A percentile compares a stretch with the other conserved stretches of the same genome.
Evolutionary conservation across 495 filamentous ascomycete genomes (phyloP).

Genomic region (Aspergillus ostianus): DNA sequence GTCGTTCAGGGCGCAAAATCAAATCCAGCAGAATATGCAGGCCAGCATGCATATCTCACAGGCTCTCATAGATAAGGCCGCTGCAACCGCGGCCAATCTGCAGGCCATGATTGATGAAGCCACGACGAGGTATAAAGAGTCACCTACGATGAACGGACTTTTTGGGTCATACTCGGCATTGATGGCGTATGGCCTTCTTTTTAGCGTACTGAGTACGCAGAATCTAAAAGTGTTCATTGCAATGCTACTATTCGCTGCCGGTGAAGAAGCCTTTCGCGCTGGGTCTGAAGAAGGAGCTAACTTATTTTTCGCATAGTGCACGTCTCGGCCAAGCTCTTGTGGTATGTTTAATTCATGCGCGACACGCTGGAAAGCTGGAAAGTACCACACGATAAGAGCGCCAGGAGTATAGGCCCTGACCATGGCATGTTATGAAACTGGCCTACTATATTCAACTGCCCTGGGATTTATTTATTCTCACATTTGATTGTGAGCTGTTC

Average conservation of each 20-base stretch:
- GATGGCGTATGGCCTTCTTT: conserved; percentile 24
- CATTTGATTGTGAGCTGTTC: too few relatives aligned
- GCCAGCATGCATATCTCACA: conserved; percentile 35
- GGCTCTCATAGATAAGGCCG: conserved; percentile 38
- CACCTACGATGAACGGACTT: conserved; percentile 22
- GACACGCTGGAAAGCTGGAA: too few relatives aligned
- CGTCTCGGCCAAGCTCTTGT: background rate
- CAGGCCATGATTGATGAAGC: conserved; percentile 42
- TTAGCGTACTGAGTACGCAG: conserved; percentile 25
- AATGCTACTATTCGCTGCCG: conserved; percentile 22
- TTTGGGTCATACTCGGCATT: conserved; percentile 25
- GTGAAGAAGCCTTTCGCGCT: conserved; percentile 9
- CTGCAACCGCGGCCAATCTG: conserved; percentile 38
- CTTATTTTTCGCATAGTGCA: background rate
- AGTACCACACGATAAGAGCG: too few relatives aligned
- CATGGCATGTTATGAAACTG: too few relatives aligned
- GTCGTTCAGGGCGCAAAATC: conserved; percentile 30
- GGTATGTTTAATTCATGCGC: background rate
- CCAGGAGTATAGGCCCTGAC: too few relatives aligned
- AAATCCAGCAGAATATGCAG: conserved; percentile 34
- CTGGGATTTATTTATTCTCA: too few relatives aligned
- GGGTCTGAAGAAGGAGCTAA: background rate
- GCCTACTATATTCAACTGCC: too few relatives aligned
- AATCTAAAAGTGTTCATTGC: conserved; percentile 22
- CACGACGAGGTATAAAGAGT: conserved; percentile 29